These are phyloP conservation scores for Scheffersomyces segobiensis DNA, from an alignment of 1,139 yeast species.

Conservation along the genomic window DNA sequence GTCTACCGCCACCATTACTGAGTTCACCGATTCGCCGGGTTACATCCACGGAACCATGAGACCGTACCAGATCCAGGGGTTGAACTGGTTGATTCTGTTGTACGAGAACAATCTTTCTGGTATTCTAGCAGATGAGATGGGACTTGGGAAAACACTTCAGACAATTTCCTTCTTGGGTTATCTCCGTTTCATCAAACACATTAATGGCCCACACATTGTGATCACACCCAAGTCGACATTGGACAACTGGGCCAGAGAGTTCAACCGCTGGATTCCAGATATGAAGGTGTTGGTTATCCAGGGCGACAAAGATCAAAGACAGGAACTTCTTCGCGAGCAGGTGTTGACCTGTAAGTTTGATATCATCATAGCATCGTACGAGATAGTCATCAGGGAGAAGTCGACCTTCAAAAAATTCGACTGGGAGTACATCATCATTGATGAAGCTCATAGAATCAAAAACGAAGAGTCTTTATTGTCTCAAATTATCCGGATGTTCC, in stretches of 20 bases:
- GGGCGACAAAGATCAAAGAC: constrained; percentile 71
- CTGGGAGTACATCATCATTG: constrained; percentile 77
- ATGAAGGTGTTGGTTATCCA: constrained; percentile 66
- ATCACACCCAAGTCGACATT: constrained; percentile 79
- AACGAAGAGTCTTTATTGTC: constrained; percentile 75
- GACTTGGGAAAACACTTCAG: constrained; percentile 92
- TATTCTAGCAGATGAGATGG: constrained; percentile 97
- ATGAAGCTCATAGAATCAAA: constrained; percentile 81
- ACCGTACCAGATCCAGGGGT: constrained; percentile 89
- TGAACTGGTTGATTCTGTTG: constrained; percentile 85
- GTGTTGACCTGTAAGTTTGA: constrained; percentile 68
- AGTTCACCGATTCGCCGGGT: constrained; percentile 65
- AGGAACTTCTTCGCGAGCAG: constrained; percentile 48
- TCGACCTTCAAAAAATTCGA: constrained; percentile 60
- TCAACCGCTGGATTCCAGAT: constrained; percentile 77
- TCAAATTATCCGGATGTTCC: constrained; percentile 72
- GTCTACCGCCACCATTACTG: constrained; percentile 44
- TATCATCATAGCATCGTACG: constrained; percentile 72
- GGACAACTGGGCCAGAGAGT: constrained; percentile 80
- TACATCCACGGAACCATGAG: constrained; percentile 65
- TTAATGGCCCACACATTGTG: constrained; percentile 72
- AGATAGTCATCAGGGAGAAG: constrained; percentile 75
- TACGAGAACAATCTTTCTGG: constrained; percentile 87
- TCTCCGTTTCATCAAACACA: constrained; percentile 57
- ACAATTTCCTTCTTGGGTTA: constrained; percentile 84